A percentile compares a stretch with the other conserved stretches of the same genome.
Conservation (phyloP, 2,329 filamentous ascomycete species). For the Juglanconis oblonga region DNA sequence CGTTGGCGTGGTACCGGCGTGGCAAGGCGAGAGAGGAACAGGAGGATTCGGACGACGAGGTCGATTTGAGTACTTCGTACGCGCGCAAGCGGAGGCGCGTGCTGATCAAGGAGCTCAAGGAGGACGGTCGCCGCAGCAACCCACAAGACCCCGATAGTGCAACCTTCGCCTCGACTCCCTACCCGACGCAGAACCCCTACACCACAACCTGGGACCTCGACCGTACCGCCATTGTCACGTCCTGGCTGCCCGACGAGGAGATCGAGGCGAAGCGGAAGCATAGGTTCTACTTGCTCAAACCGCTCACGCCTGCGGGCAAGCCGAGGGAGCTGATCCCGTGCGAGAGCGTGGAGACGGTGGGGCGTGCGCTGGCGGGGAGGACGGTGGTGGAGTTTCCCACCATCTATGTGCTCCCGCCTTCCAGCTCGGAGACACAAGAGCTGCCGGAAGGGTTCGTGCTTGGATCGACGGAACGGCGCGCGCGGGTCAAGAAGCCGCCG, state of each 20-base stretch:
- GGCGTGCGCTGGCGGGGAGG: slow-evolving; percentile 50
- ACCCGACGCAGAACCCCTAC: slow-evolving; percentile 24
- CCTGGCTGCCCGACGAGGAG: slow-evolving; percentile 22
- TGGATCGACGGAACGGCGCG: slow-evolving; percentile 22
- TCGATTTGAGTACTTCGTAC: slow-evolving; percentile 7
- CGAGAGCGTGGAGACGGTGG: slow-evolving; percentile 42
- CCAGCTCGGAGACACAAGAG: background rate
- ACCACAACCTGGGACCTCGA: slow-evolving; percentile 24
- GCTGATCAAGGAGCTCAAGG: slow-evolving; percentile 17
- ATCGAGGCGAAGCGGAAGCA: slow-evolving; percentile 13
- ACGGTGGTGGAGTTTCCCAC: slow-evolving; percentile 71
- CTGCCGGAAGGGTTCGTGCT: slow-evolving; percentile 25
- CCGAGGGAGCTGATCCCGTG: slow-evolving; percentile 51
- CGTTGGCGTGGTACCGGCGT: slow-evolving; percentile 25
- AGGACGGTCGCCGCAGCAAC: slow-evolving; percentile 4
- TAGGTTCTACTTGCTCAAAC: slow-evolving; percentile 28
- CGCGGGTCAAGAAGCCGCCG: background rate
- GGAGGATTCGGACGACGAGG: slow-evolving; percentile 15
- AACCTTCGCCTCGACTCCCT: slow-evolving; percentile 23
- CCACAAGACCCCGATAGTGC: slow-evolving; percentile 20
- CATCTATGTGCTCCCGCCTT: slow-evolving; percentile 53
- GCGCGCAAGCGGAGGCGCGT: slow-evolving; percentile 1
- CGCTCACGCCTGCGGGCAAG: slow-evolving; percentile 10
- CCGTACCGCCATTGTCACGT: slow-evolving; percentile 1
- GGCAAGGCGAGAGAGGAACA: slow-evolving; percentile 8